A percentile compares a stretch with the other conserved stretches of the same genome.
phyloP scores from a whole-genome alignment of 345 rosid genomes.

The Pseudoturritis turrita region DNA sequence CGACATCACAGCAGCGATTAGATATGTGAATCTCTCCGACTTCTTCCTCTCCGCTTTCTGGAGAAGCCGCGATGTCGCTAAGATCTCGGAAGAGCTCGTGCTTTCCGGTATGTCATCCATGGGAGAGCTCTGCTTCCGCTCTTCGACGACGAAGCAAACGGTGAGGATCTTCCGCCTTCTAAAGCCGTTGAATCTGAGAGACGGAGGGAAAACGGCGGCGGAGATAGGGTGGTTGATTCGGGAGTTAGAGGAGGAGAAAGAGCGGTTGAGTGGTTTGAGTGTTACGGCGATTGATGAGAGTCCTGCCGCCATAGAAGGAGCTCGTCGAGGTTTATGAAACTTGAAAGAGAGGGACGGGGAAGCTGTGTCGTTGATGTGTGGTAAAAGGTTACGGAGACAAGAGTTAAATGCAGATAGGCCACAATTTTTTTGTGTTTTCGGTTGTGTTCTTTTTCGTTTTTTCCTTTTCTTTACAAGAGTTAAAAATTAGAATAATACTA shows the following conservation, averaged over 20 bases:
- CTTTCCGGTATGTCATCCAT: conserved; percentile 6
- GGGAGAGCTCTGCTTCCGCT: not conserved
- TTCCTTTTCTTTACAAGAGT: not conserved
- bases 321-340: not conserved
- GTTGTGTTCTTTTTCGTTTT: not conserved
- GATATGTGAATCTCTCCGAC: conserved; percentile 63
- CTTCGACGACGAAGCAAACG: conserved; percentile 1
- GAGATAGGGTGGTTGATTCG: not conserved
- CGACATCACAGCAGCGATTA: conserved; percentile 75
- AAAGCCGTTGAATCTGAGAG: not conserved
- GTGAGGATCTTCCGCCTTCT: not conserved
- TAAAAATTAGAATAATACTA: no score
- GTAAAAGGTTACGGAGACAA: not conserved
- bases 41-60: conserved; percentile 47
- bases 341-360: not conserved
- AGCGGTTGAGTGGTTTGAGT: conserved; percentile 13
- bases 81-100: not conserved
- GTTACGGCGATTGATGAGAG: conserved; percentile 12
- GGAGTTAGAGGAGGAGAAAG: not conserved
- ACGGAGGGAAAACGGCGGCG: not conserved
- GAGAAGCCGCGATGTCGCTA: conserved; percentile 33
- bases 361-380: not conserved
- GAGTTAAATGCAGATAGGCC: not conserved
- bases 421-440: not conserved
- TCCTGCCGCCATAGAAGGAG: conserved; percentile 21